Conservation (phyloP, 2,329 filamentous ascomycete genomes). For the Mycosphaerella arachidis region DNA sequence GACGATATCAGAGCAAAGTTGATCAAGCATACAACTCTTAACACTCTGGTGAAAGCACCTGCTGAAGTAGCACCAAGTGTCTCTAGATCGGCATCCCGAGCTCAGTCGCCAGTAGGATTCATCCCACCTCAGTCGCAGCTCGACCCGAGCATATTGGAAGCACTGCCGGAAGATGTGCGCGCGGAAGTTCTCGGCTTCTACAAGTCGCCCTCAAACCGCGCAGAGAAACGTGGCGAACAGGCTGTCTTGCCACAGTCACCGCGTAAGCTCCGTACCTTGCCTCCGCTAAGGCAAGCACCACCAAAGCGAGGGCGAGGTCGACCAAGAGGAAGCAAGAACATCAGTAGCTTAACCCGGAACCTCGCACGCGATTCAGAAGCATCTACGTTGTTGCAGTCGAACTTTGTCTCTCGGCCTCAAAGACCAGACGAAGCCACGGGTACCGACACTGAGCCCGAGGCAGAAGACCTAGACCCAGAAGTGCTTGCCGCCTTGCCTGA, state of each 20-base stretch:
- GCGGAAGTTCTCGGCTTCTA: constrained; percentile 77
- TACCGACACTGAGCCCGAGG: constrained; percentile 33
- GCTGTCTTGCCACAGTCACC: constrained; percentile 46
- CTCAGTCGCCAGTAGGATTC: constrained; percentile 31
- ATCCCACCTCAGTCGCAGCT: constrained; percentile 67
- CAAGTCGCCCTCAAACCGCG: constrained; percentile 33
- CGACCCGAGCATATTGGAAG: constrained; percentile 77
- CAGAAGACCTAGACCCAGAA: constrained; percentile 58
- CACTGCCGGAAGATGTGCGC: constrained; percentile 79
- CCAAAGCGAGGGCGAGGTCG: constrained; percentile 62
- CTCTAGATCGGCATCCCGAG: constrained; percentile 22
- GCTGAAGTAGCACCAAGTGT: constrained; percentile 9
- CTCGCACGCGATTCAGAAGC: constrained; percentile 43
- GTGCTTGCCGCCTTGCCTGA: constrained; percentile 80
- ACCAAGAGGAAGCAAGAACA: constrained; percentile 16
- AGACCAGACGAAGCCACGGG: constrained; percentile 11
- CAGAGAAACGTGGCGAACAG: constrained; percentile 30
- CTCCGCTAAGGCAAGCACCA: constrained; percentile 51
- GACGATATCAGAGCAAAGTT: constrained; percentile 75
- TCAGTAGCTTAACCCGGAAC: constrained; percentile 43
- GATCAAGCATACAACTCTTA: constrained; percentile 49
- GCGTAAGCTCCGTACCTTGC: constrained; percentile 52
- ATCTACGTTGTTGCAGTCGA: constrained; percentile 67
- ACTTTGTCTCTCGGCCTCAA: constrained; percentile 52
- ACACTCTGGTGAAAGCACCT: constrained; percentile 2